These are phyloP conservation scores for Hypoxylon fuscum DNA, from an alignment of 495 filamentous ascomycete species.

Conservation along the genomic window DNA sequence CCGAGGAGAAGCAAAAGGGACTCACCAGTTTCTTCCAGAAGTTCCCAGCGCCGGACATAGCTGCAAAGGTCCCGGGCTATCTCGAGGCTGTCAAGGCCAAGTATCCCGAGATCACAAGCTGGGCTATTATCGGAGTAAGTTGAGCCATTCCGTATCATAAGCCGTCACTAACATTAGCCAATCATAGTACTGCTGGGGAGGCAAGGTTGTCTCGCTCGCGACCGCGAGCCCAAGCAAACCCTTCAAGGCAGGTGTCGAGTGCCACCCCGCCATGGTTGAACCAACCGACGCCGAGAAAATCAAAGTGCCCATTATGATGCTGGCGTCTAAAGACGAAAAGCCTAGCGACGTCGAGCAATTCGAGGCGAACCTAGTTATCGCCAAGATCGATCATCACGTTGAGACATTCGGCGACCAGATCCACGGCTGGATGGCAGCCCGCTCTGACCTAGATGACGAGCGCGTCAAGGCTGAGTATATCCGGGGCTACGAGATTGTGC, in stretches of 20 bases:
- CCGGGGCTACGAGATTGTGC: slow-evolving; percentile 76
- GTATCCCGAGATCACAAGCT: slow-evolving; percentile 71
- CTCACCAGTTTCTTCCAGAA: slow-evolving; percentile 81
- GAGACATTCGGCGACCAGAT: slow-evolving; percentile 84
- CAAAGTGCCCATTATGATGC: slow-evolving; percentile 69
- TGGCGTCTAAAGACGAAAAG: slow-evolving; percentile 75
- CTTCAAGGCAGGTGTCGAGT: slow-evolving; percentile 75
- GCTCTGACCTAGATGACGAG: slow-evolving; percentile 71
- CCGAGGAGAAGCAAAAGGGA: slow-evolving; percentile 77
- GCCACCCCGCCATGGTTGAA: slow-evolving; percentile 91
- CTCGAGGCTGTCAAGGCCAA: slow-evolving; percentile 65
- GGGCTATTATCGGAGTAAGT: slow-evolving; percentile 81
- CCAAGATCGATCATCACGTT: slow-evolving; percentile 72
- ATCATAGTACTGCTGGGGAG: slow-evolving; percentile 85
- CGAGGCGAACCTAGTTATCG: slow-evolving; percentile 71
- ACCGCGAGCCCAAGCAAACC: slow-evolving; percentile 66
- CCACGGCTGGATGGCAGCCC: slow-evolving; percentile 92
- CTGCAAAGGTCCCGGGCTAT: slow-evolving; percentile 69
- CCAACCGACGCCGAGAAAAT: slow-evolving; percentile 74
- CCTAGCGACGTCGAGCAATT: slow-evolving; percentile 75
- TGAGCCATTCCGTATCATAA: neutral
- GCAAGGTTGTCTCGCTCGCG: slow-evolving; percentile 70
- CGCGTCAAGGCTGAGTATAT: slow-evolving; percentile 79
- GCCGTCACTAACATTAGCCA: neutral
- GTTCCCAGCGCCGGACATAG: slow-evolving; percentile 68